A percentile compares a stretch with the other conserved stretches of the same genome.
These are phyloP conservation scores for Paraurostyla sp. DNA, from an alignment of 73 alveolate species.

Conservation along the genomic window DNA sequence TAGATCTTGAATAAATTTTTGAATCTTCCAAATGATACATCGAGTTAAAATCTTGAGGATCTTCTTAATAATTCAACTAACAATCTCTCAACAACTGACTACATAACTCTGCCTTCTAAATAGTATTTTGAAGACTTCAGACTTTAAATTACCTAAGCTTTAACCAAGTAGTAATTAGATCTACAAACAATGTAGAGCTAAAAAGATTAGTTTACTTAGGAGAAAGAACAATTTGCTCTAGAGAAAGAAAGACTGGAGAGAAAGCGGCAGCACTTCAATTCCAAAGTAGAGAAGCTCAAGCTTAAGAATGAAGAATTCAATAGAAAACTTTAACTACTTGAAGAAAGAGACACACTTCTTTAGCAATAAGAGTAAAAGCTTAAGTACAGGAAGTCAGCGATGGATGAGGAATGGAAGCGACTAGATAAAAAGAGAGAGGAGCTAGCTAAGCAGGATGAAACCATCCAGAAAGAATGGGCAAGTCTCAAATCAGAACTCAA, in stretches of 20 bases:
- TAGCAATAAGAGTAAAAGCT: constrained; percentile 1
- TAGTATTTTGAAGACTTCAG: constrained; percentile 42
- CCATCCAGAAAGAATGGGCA: constrained; percentile 18
- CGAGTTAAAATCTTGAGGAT: constrained; percentile 12
- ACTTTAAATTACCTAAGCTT: constrained; percentile 13
- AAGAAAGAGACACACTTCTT: constrained; percentile 14
- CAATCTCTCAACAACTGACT: background rate
- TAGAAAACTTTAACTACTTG: background rate
- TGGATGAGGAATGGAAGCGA: constrained; percentile 41
- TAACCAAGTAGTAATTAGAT: background rate
- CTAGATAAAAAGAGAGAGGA: constrained; percentile 34
- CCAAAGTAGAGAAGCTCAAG: background rate
- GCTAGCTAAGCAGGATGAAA: background rate
- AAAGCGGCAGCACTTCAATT: background rate
- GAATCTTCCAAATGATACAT: constrained; percentile 13
- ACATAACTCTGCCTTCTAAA: constrained; percentile 12
- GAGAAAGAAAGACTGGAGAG: constrained; percentile 19
- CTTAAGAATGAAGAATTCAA: constrained; percentile 10
- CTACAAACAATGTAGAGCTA: background rate
- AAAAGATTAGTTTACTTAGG: background rate
- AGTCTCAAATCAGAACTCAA: background rate
- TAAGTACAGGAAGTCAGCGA: background rate
- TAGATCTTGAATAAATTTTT: constrained; percentile 28
- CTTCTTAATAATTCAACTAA: background rate
- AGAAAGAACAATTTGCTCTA: background rate